Evolutionary conservation across 805 yeast species (phyloP), one percentile per base, ranked within the genome.

Genomic region (Cyberlindnera euphorbiiphila): DNA sequence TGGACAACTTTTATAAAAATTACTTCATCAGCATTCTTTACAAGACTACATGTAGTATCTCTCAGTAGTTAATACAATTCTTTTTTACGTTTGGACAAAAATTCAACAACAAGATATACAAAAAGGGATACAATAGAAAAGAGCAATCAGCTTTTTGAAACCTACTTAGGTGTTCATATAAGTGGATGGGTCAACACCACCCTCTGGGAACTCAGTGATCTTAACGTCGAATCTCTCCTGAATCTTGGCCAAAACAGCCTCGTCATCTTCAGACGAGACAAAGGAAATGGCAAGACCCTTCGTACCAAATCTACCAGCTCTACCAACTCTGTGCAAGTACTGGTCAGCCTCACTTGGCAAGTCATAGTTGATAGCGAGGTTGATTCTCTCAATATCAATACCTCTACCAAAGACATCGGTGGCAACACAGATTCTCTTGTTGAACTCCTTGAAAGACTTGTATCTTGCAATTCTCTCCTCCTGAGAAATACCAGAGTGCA

Each of bases 251-350:
- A 93, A 74, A 29, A 89, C 85, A 68, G 82, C 86, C 66, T 87
- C 88, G 61, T 93, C 98, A 48, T 81, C 91, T 56, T 79, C 84
- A 42, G 81, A 73, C 29, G 93, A 73, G 38, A 93, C 93, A 50
- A 91, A 85, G 28, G 96, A 86, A 42, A 93, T 76, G 37, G 97
- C 95, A 56, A 93, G 79, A 71, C 98, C 98, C 72, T 91, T 91
- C 62, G 98, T 91, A 73, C 98, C 98, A 58, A 91, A 91, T 77
- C 98, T 89, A 70, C 98, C 98, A 53, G 98, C 98, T 79, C 98
- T 88, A 61, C 98, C 98, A 47, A 91, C 98, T 73, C 98, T 87
- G 74, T 91, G 98, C 63, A 91, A 78, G 69, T 93, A 91, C 68
- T 93, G 97, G 67, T 91, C 98, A 49, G 98, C 96, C 71, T 89